Evolutionary conservation across 805 yeast genomes (phyloP).

Genomic region (Ogataea pini): DNA sequence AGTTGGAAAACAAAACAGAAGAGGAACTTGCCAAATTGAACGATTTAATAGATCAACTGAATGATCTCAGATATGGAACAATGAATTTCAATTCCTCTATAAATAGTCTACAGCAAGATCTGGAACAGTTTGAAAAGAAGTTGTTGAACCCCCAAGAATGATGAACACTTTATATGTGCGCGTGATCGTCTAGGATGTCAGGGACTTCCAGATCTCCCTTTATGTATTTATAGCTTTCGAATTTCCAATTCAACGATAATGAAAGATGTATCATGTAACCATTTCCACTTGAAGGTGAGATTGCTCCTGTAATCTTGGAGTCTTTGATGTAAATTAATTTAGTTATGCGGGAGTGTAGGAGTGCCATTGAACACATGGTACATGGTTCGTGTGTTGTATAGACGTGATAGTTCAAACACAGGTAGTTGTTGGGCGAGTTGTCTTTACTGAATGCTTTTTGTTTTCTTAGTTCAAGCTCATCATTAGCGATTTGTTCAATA

Average conservation of each 20-base stretch:
- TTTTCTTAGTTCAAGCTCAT: conserved; percentile 46
- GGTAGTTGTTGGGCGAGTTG: conserved; percentile 42
- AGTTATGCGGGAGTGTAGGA: conserved; percentile 83
- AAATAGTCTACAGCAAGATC: conserved; percentile 18
- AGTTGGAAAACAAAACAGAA: conserved; percentile 21
- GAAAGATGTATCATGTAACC: conserved; percentile 76
- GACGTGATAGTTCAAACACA: conserved; percentile 75
- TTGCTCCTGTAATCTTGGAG: conserved; percentile 53
- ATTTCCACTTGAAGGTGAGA: conserved; percentile 57
- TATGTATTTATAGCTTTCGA: conserved; percentile 46
- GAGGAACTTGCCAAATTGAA: conserved; percentile 23
- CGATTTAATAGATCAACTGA: conserved; percentile 31
- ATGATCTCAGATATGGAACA: conserved; percentile 33
- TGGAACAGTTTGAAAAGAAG: conserved; percentile 23
- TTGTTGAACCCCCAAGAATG: conserved; percentile 8
- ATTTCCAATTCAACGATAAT: conserved; percentile 80
- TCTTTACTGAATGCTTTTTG: conserved; percentile 5
- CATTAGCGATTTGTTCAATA: conserved; percentile 60
- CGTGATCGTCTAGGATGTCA: conserved; percentile 17
- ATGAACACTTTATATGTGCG: conserved; percentile 23
- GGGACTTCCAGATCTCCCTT: conserved; percentile 15
- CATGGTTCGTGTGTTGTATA: conserved; percentile 96
- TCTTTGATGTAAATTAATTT: conserved; percentile 61
- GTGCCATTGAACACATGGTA: conserved; percentile 94
- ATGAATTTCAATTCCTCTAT: conserved; percentile 23